A percentile compares a stretch with the other conserved stretches of the same genome.
Conservation (phyloP, 495 filamentous ascomycete genomes). For the Talaromyces liani region DNA sequence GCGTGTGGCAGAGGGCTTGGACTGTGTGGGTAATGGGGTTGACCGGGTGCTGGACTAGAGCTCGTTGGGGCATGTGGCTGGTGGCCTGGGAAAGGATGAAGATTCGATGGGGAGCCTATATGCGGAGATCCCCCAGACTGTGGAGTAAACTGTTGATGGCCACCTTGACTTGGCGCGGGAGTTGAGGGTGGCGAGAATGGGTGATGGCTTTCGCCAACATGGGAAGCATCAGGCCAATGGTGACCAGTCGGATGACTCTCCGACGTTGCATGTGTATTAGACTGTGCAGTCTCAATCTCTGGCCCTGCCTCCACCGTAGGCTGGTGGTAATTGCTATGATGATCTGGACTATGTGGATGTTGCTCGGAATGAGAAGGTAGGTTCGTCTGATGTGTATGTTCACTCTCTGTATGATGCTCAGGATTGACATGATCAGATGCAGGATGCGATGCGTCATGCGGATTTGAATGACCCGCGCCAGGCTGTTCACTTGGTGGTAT, state of each 20-base stretch:
- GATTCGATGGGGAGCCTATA: background rate
- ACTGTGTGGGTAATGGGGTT: background rate
- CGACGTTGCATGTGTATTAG: background rate
- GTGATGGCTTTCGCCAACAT: background rate
- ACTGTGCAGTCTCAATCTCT: background rate
- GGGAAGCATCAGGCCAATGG: background rate
- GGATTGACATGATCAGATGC: background rate
- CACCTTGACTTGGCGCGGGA: background rate
- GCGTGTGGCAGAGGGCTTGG: background rate
- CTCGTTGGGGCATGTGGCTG: background rate
- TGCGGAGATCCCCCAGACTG: background rate
- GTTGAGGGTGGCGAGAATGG: background rate
- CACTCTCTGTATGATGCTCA: background rate
- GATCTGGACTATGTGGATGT: background rate
- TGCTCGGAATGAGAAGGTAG: background rate
- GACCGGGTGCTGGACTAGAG: background rate
- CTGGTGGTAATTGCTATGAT: background rate
- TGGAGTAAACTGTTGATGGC: background rate
- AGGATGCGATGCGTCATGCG: background rate
- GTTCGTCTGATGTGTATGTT: background rate
- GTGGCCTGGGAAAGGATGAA: background rate
- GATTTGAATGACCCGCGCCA: background rate
- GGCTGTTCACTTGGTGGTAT: background rate
- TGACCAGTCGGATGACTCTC: background rate
- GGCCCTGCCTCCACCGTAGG: background rate